phyloP scores from a whole-genome alignment of 164 flowering plant genomes.

The Umbellularia californica region DNA sequence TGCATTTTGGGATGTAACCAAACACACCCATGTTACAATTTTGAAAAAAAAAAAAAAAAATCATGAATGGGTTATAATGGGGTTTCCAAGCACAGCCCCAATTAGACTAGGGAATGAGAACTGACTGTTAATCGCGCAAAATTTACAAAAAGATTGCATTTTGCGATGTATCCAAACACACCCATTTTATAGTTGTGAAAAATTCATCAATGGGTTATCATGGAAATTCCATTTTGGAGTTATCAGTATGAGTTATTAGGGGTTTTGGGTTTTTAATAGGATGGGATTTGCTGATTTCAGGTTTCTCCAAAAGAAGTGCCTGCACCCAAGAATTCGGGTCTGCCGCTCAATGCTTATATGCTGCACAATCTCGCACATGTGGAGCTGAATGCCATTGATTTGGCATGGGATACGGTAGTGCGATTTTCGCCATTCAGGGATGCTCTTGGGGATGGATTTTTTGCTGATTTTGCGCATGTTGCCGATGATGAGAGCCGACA shows the following conservation, averaged over 20 bases:
- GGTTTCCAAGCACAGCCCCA: too few relatives aligned
- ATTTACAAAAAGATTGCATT: too few relatives aligned
- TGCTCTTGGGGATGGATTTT: conserved; percentile 75
- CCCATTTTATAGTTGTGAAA: too few relatives aligned
- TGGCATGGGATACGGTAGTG: conserved; percentile 99
- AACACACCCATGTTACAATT: too few relatives aligned
- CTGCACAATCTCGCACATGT: conserved; percentile 98
- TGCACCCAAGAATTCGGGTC: conserved; percentile 71
- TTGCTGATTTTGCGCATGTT: conserved; percentile 91
- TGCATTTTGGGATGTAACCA: too few relatives aligned
- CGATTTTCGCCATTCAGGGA: conserved; percentile 70
- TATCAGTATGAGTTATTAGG: background rate
- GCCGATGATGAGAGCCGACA: conserved; percentile 99
- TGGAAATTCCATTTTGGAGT: background rate
- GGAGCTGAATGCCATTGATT: conserved; percentile 94
- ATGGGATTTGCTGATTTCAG: conserved; percentile 29
- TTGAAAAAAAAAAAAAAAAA: too few relatives aligned
- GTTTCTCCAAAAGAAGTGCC: conserved; percentile 90
- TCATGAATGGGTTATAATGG: too few relatives aligned
- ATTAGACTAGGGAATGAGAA: too few relatives aligned
- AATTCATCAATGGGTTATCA: too few relatives aligned
- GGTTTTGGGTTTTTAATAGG: background rate
- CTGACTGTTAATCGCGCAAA: too few relatives aligned
- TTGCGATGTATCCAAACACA: too few relatives aligned
- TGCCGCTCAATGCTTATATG: conserved; percentile 92